phyloP scores from a whole-genome alignment of 2,329 filamentous ascomycete genomes.

The Botrytis aclada region DNA sequence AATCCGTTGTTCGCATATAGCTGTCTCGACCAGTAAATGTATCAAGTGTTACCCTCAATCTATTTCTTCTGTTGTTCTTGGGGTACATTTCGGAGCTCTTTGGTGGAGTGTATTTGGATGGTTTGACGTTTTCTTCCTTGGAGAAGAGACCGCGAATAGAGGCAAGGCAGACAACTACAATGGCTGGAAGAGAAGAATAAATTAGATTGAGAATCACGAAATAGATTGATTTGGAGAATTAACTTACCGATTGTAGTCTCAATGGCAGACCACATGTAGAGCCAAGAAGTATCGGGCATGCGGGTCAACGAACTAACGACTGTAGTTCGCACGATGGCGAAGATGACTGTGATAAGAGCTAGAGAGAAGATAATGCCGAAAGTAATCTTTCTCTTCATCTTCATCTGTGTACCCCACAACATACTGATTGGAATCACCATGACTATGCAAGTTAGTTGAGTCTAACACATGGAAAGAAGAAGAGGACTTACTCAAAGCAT shows the following conservation, averaged over 20 bases:
- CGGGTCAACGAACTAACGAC: not conserved
- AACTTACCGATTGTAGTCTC: not conserved
- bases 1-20: not conserved
- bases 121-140: not conserved
- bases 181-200: not conserved
- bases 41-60: not conserved
- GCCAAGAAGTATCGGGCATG: constrained; percentile 1
- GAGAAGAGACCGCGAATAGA: constrained; percentile 3
- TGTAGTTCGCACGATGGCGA: not conserved
- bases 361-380: not conserved
- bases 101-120: not conserved
- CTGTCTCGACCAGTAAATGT: not conserved
- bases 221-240: not conserved
- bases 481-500: not conserved
- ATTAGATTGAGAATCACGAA: not conserved
- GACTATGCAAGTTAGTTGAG: not conserved
- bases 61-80: not conserved
- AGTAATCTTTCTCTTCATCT: not conserved
- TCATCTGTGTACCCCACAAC: not conserved
- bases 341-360: not conserved
- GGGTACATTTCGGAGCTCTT: not conserved
- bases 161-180: not conserved
- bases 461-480: not conserved
- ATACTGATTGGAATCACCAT: not conserved
- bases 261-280: not conserved